Evolutionary conservation across 306 rosid species (phyloP).

Genomic region (Fagus sylvatica): DNA sequence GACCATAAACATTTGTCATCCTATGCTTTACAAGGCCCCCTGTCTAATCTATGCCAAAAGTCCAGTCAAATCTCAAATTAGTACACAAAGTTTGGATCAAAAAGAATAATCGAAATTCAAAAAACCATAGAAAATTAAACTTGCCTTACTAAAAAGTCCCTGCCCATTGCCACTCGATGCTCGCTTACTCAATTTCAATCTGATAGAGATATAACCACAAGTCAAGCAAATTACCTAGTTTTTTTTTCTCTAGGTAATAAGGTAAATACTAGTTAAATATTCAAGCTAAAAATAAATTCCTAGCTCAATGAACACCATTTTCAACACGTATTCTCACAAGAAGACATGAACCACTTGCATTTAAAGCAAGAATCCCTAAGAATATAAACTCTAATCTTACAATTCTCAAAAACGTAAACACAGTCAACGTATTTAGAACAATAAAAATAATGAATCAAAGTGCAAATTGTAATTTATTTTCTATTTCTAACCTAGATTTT

Average conservation of each 20-base stretch:
- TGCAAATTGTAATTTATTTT: too few relatives aligned
- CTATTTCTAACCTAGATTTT: too few relatives aligned
- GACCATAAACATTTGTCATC: conserved; percentile 44
- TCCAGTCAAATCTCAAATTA: conserved; percentile 27
- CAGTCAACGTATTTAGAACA: too few relatives aligned
- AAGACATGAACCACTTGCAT: too few relatives aligned
- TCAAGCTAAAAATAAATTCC: too few relatives aligned
- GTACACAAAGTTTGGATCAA: conserved; percentile 7
- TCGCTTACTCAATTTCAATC: conserved; percentile 54
- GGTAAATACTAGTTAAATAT: too few relatives aligned
- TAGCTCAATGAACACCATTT: neutral
- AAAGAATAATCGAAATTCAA: conserved; percentile 8
- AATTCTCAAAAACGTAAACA: too few relatives aligned
- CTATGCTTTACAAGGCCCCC: conserved; percentile 39
- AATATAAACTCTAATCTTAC: too few relatives aligned
- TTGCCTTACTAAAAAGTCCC: conserved; percentile 50
- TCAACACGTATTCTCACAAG: too few relatives aligned
- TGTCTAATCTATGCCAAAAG: conserved; percentile 71
- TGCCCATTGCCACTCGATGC: conserved; percentile 42
- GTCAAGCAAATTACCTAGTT: neutral
- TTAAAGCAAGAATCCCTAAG: too few relatives aligned
- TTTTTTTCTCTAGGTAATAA: too few relatives aligned
- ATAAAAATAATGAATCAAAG: too few relatives aligned
- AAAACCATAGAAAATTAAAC: conserved; percentile 24
- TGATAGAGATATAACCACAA: conserved; percentile 19